phyloP scores from a whole-genome alignment of 2,329 filamentous ascomycete genomes.

The Epichloe brachyelytri region DNA sequence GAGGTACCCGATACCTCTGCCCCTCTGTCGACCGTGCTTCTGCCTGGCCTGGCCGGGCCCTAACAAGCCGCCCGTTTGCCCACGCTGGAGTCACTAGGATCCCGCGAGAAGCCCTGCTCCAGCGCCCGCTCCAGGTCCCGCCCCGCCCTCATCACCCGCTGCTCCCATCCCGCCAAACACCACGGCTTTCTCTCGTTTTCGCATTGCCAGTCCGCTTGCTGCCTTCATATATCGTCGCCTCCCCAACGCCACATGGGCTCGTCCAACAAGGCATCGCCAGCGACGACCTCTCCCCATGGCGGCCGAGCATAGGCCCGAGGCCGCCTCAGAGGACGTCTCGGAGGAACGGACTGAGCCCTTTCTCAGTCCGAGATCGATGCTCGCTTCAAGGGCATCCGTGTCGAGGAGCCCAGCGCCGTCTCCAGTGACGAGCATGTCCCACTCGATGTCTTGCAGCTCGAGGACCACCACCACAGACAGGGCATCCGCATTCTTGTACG shows the following conservation, averaged over 20 bases:
- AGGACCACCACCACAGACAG: conserved; percentile 39
- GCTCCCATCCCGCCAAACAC: neutral
- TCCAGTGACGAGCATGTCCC: conserved; percentile 32
- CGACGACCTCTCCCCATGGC: conserved; percentile 19
- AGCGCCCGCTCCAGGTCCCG: neutral
- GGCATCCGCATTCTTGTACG: conserved; percentile 46
- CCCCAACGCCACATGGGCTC: conserved; percentile 1
- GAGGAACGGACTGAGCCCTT: conserved; percentile 45
- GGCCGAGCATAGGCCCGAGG: conserved; percentile 30
- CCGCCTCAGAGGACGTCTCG: conserved; percentile 25
- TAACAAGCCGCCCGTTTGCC: conserved; percentile 1
- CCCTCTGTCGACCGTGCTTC: conserved; percentile 2
- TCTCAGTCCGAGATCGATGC: conserved; percentile 42
- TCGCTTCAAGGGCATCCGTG: conserved; percentile 32
- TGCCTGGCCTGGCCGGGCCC: conserved; percentile 8
- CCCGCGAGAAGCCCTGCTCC: neutral
- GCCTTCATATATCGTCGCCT: conserved; percentile 3
- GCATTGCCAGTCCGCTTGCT: neutral
- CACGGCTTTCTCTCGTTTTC: neutral
- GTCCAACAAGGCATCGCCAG: conserved; percentile 2
- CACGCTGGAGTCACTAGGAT: neutral
- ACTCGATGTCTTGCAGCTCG: conserved; percentile 38
- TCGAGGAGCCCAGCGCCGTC: conserved; percentile 28
- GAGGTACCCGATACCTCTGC: neutral
- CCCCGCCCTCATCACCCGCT: conserved; percentile 1